These are phyloP conservation scores for Thraustochytrium striatum DNA, from an alignment of 352 stramenopile genomes.

Conservation along the genomic window DNA sequence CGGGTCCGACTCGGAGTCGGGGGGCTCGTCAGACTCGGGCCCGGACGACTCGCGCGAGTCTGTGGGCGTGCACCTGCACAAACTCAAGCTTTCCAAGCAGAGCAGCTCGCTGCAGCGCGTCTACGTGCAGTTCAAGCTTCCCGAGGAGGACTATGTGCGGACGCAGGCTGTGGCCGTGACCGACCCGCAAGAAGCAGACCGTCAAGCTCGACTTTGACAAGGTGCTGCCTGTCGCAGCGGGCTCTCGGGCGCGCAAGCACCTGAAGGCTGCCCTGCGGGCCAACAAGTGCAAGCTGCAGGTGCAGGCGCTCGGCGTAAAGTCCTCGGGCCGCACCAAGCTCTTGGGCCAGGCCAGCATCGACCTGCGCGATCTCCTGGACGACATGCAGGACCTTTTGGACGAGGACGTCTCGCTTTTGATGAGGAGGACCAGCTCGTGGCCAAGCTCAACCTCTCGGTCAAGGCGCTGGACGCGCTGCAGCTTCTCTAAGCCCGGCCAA, in stretches of 20 bases:
- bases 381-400: slow-evolving; percentile 9
- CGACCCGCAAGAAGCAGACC: slow-evolving; percentile 29
- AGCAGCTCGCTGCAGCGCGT: slow-evolving; percentile 1
- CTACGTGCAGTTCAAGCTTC: slow-evolving; percentile 5
- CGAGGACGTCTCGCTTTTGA: slow-evolving; percentile 24
- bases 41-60: not conserved
- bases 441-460: slow-evolving; percentile 12
- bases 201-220: slow-evolving; percentile 12
- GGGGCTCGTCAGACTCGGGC: not conserved
- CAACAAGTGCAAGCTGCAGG: not conserved
- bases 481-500: not conserved
- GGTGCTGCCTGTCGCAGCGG: not conserved
- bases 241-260: slow-evolving; percentile 10
- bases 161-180: slow-evolving; percentile 1
- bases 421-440: not conserved
- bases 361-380: slow-evolving; percentile 24
- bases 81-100: slow-evolving; percentile 10
- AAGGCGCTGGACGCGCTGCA: slow-evolving; percentile 15
- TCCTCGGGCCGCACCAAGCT: slow-evolving; percentile 13
- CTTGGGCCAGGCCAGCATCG: not conserved
- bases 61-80: not conserved
- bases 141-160: slow-evolving; percentile 9
- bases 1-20: not conserved
- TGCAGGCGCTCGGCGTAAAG: slow-evolving; percentile 14
- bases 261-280: slow-evolving; percentile 3